These are phyloP conservation scores for Trichocladium uniseriatum DNA, from an alignment of 495 filamentous ascomycete genomes.

Conservation along the genomic window DNA sequence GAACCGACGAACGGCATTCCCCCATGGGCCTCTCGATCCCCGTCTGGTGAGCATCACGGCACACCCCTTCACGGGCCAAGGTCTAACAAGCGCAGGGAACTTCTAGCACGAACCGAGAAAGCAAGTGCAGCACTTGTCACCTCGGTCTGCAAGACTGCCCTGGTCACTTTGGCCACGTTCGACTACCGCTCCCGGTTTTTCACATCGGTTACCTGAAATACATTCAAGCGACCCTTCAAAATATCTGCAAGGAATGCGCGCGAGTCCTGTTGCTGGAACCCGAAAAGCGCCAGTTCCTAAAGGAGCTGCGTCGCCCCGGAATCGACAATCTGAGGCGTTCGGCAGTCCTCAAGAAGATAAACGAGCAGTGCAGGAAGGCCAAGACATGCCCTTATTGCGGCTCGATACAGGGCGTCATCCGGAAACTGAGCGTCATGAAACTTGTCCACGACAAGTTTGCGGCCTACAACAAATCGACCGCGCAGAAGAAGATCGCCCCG, in stretches of 20 bases:
- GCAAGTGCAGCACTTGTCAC: conserved; percentile 70
- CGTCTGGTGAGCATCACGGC: conserved; percentile 46
- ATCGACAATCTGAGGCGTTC: conserved; percentile 77
- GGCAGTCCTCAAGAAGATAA: conserved; percentile 75
- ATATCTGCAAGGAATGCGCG: conserved; percentile 86
- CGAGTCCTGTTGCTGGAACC: conserved; percentile 68
- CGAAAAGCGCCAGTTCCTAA: conserved; percentile 62
- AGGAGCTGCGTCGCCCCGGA: conserved; percentile 66
- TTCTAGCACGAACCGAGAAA: conserved; percentile 55
- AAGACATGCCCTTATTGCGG: conserved; percentile 67
- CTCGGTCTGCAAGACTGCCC: conserved; percentile 69
- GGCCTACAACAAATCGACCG: conserved; percentile 73
- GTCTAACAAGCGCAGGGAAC: conserved; percentile 49
- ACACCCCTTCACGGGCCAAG: too few species aligned
- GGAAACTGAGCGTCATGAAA: conserved; percentile 79
- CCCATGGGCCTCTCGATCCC: conserved; percentile 76
- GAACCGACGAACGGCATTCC: conserved; percentile 56
- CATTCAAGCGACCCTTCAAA: conserved; percentile 77
- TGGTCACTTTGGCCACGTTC: conserved; percentile 90
- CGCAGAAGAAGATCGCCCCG: conserved; percentile 72
- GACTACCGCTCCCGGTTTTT: conserved; percentile 80
- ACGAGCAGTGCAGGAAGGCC: conserved; percentile 77
- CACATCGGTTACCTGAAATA: conserved; percentile 93
- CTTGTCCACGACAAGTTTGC: conserved; percentile 90
- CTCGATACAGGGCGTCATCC: conserved; percentile 76